Conservation (phyloP, 352 stramenopile species). For the Phytopythium boreale region DNA sequence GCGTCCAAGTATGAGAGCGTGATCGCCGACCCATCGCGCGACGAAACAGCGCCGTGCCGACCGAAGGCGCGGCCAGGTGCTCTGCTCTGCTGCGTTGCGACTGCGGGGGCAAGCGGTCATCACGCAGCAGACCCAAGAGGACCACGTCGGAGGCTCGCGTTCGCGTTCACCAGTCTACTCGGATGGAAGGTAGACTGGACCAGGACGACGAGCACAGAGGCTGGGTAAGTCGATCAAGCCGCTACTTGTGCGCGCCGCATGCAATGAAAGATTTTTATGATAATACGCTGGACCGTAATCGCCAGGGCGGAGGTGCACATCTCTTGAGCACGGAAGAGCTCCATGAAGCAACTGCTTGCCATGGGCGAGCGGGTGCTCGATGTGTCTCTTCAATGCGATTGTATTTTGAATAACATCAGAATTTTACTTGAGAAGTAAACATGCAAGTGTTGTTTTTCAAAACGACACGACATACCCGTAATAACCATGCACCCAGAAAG, state of each 20-base stretch:
- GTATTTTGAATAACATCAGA: too few species aligned
- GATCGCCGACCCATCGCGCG: neutral
- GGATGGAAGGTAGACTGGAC: conserved; percentile 1
- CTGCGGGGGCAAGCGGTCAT: neutral
- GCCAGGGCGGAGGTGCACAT: too few species aligned
- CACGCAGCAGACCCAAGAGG: neutral
- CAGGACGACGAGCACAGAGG: neutral
- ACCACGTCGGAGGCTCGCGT: neutral
- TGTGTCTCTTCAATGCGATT: too few species aligned
- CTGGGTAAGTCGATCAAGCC: neutral
- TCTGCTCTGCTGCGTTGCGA: neutral
- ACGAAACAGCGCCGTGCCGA: neutral
- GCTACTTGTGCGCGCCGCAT: neutral
- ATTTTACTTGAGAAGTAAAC: too few species aligned
- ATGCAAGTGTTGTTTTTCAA: too few species aligned
- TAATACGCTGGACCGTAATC: too few species aligned
- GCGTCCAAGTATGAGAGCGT: neutral
- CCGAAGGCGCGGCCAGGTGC: neutral
- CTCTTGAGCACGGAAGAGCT: too few species aligned
- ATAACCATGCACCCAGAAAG: too few species aligned
- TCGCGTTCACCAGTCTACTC: neutral
- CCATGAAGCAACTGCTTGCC: too few species aligned
- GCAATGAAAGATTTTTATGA: neutral
- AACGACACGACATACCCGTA: too few species aligned
- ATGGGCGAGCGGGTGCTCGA: too few species aligned